These are phyloP conservation scores for Panicum virgatum DNA, from an alignment of 202 grass and related monocot genomes.

Conservation along the genomic window DNA sequence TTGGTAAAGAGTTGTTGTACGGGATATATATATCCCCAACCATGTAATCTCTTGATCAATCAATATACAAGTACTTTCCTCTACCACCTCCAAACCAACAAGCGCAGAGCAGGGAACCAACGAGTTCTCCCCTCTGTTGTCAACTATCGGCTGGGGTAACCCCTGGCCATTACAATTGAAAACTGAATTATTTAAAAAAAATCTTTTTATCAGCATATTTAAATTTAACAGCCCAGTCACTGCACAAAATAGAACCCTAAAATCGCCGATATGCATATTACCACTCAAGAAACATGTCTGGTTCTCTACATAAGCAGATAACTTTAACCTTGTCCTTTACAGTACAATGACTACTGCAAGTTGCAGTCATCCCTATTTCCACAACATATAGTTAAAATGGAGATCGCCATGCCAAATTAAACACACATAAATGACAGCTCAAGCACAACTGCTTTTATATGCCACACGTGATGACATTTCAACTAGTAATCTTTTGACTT, in stretches of 20 bases:
- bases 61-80: too few relatives aligned
- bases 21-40: too few relatives aligned
- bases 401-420: background rate
- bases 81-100: too few relatives aligned
- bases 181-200: background rate
- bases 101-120: too few relatives aligned
- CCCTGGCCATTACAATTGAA: too few relatives aligned
- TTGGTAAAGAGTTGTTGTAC: too few relatives aligned
- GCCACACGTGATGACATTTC: background rate
- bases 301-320: constrained; percentile 3
- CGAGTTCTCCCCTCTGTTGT: too few relatives aligned
- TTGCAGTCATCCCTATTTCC: background rate
- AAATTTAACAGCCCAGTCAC: background rate
- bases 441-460: background rate
- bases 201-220: background rate
- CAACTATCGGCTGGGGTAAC: too few relatives aligned
- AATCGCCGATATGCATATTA: background rate
- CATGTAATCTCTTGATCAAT: too few relatives aligned
- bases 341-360: background rate
- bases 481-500: constrained; percentile 1
- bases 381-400: background rate
- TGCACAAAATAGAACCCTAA: constrained; percentile 15
- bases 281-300: constrained; percentile 5
- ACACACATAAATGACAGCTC: constrained; percentile 3
- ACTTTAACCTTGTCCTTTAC: background rate